Evolutionary conservation across 1,284 basidiomycete species (phyloP).

Genomic region (Cryptococcus floricola): DNA sequence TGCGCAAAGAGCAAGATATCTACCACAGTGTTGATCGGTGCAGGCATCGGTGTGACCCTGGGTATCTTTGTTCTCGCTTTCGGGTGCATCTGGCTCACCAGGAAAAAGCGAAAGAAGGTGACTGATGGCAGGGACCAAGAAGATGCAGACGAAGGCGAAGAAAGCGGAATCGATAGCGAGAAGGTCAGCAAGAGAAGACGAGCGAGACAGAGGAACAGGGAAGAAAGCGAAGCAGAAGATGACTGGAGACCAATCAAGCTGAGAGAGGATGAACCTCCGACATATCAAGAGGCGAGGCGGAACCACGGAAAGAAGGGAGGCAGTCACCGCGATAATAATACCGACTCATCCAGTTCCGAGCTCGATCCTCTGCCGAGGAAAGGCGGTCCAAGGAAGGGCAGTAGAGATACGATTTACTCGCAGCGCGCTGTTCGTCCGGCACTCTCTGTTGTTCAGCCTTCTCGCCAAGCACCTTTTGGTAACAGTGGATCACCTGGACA

Average conservation of each 20-base stretch:
- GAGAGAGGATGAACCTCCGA: slow-evolving; percentile 1
- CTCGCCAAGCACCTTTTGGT: not conserved
- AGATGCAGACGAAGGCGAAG: not conserved
- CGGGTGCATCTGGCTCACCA: slow-evolving; percentile 22
- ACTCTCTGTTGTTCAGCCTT: not conserved
- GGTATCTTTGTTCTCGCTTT: slow-evolving; percentile 26
- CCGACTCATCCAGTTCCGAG: not conserved
- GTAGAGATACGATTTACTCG: not conserved
- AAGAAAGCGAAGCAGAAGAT: slow-evolving; percentile 7
- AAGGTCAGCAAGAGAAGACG: not conserved
- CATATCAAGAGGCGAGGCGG: not conserved
- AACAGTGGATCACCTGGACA: not conserved
- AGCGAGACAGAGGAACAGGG: not conserved
- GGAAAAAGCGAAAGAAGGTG: slow-evolving; percentile 2
- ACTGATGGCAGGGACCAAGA: slow-evolving; percentile 1
- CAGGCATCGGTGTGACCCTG: slow-evolving; percentile 24
- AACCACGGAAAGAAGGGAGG: not conserved
- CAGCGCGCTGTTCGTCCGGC: not conserved
- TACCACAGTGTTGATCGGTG: slow-evolving; percentile 26
- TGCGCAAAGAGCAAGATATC: slow-evolving; percentile 25
- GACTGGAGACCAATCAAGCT: not conserved
- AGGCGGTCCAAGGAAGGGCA: slow-evolving; percentile 4
- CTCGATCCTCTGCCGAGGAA: not conserved
- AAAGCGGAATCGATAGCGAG: not conserved
- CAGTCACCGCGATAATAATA: not conserved